Base-by-base conservation (phyloP, 2,329 filamentous ascomycete genomes). In the Talaromyces sp. region DNA sequence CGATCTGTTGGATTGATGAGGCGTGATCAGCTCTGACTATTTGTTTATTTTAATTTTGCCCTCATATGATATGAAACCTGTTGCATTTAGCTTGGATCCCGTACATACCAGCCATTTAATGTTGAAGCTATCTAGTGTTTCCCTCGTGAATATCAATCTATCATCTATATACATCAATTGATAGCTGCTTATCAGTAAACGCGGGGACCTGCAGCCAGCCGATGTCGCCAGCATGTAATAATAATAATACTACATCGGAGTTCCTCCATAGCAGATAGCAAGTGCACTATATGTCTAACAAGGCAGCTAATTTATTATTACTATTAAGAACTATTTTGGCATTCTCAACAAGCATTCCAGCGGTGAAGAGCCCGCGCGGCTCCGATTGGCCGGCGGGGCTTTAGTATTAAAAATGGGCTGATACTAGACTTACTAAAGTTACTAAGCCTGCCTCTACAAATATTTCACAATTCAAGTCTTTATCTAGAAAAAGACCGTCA, bases 1-100 rank as follows among this genome's bases (percentile, higher is more conserved):
- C 79, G 30, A 70, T 65, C 2, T 77, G 76, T 58, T 79, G 78
- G 77, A 65, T 73, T 64, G 70, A 71, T 60, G 68, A 68, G 55
- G 68, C 58, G 34, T 59, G 27, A 62, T 6, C 16, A 2, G 14
- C 34, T 40, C 16, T 40, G 34, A 23, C 23, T 23, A 23, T 23
- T 40, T 7, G 31, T 40, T 16, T 16, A 4, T 14, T n/a, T 40
- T 40, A 16, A 40, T n/a, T 40, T 40, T 40, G 16, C 16, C 36
- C 36, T 40, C 16, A 40, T 40, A n/a, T 23, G 23, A 23, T 40
- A n/a, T n/a, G 36, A 14, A 40, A n/a, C n/a, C n/a, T 40, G 16
- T 40, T 40, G 36, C n/a, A 6, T 16, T 16, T 40, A n/a, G 5
- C n/a, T 40, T 40, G 14, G 14, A n/a, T n/a, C n/a, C 6, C 14